phyloP scores from a whole-genome alignment of 2,329 filamentous ascomycete genomes.

The Hypoxylon sp. region DNA sequence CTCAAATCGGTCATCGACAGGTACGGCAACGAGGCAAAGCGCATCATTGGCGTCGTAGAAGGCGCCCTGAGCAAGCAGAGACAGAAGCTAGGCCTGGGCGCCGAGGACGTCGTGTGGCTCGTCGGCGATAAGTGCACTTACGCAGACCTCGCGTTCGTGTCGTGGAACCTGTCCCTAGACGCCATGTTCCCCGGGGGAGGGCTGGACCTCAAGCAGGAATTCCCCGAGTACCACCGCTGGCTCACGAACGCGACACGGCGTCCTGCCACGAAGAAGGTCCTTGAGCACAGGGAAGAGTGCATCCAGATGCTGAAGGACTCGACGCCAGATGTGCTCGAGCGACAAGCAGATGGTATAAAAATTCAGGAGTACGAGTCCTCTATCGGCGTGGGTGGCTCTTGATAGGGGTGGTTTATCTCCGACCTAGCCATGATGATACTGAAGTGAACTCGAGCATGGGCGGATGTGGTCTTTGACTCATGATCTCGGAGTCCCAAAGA shows the following conservation, averaged over 20 bases:
- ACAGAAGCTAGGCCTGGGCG: not conserved
- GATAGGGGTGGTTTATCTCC: not conserved
- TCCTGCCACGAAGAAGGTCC: constrained; percentile 24
- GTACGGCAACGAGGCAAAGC: constrained; percentile 40
- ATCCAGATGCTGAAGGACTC: constrained; percentile 30
- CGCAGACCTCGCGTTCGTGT: constrained; percentile 35
- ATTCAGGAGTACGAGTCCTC: constrained; percentile 15
- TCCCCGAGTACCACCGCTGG: constrained; percentile 27
- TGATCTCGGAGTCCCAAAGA: not conserved
- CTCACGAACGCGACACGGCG: constrained; percentile 14
- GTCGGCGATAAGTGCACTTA: constrained; percentile 37
- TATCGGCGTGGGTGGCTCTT: constrained; percentile 4
- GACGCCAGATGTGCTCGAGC: constrained; percentile 2
- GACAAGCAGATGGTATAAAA: constrained; percentile 19
- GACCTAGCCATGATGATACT: not conserved
- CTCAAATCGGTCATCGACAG: constrained; percentile 37
- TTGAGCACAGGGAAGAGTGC: constrained; percentile 27
- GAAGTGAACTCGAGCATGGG: not conserved
- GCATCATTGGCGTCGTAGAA: constrained; percentile 29
- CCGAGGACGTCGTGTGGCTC: constrained; percentile 33
- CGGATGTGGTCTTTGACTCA: not conserved
- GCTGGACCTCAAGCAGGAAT: constrained; percentile 23
- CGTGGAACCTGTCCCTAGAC: constrained; percentile 30
- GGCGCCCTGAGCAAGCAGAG: constrained; percentile 16
- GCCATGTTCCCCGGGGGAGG: constrained; percentile 10